Evolutionary conservation across 352 stramenopile genomes (phyloP).

Genomic region (Globisporangium alternatum): DNA sequence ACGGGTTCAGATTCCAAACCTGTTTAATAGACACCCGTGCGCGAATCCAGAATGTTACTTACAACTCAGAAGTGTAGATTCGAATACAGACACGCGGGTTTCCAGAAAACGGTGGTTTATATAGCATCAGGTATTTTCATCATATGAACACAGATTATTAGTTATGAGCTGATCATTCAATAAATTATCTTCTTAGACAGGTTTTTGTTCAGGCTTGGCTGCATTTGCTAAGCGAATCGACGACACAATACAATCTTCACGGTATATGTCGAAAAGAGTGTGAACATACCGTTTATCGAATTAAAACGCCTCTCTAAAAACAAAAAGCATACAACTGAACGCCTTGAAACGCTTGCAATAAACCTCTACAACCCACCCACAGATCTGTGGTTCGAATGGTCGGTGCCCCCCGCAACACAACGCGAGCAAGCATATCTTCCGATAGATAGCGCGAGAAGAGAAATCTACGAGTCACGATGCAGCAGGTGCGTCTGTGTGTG

Average conservation of each 20-base stretch:
- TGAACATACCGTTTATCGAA: neutral
- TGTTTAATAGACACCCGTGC: no score
- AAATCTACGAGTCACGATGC: slow-evolving; percentile 4
- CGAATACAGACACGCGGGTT: no score
- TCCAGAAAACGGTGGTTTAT: no score
- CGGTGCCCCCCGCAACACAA: neutral
- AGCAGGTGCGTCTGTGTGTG: slow-evolving; percentile 9
- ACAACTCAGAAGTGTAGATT: no score
- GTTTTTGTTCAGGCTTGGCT: no score
- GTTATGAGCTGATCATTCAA: no score
- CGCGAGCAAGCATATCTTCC: neutral
- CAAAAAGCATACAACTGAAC: neutral
- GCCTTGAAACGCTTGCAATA: neutral
- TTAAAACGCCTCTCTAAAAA: neutral
- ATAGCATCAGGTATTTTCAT: no score
- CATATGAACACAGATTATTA: no score
- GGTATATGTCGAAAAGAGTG: neutral
- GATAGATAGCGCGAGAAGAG: slow-evolving; percentile 3
- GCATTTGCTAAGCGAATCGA: neutral
- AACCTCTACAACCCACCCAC: neutral
- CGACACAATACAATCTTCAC: neutral
- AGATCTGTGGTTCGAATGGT: neutral
- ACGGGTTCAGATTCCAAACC: no score
- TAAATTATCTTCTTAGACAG: no score
- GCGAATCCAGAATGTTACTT: no score